phyloP scores from a whole-genome alignment of 345 rosid species.

The Lepidium aucheri region DNA sequence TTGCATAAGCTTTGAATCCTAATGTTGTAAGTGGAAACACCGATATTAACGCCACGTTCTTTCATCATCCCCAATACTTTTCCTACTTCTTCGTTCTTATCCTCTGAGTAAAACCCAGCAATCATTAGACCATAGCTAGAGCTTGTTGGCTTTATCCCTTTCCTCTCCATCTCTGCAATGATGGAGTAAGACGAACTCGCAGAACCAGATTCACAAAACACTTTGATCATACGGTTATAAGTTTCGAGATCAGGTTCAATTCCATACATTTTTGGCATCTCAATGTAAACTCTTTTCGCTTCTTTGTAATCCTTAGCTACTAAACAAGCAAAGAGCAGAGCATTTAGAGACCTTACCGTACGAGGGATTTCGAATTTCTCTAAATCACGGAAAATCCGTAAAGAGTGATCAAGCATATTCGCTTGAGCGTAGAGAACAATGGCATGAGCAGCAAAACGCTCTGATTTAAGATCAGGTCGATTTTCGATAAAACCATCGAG shows the following conservation, averaged over 20 bases:
- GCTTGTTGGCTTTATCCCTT: slow-evolving; percentile 41
- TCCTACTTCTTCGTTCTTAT: slow-evolving; percentile 62
- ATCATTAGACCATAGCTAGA: slow-evolving; percentile 46
- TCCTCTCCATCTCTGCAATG: slow-evolving; percentile 70
- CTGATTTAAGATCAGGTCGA: slow-evolving; percentile 57
- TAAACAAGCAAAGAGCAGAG: slow-evolving; percentile 55
- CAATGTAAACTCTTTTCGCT: slow-evolving; percentile 53
- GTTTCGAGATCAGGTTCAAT: slow-evolving; percentile 62
- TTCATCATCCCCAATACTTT: slow-evolving; percentile 58
- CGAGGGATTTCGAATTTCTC: slow-evolving; percentile 35
- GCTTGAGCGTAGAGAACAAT: slow-evolving; percentile 76
- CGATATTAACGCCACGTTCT: slow-evolving; percentile 31
- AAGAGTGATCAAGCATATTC: slow-evolving; percentile 57
- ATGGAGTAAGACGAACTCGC: slow-evolving; percentile 55
- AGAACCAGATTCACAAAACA: slow-evolving; percentile 59
- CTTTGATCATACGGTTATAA: slow-evolving; percentile 51
- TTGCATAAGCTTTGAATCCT: slow-evolving; percentile 71
- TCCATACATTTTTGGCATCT: slow-evolving; percentile 43
- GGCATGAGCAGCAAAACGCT: slow-evolving; percentile 53
- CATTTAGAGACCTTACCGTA: slow-evolving; percentile 52
- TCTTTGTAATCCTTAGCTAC: slow-evolving; percentile 51
- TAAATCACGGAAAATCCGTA: slow-evolving; percentile 42
- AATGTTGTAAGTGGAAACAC: slow-evolving; percentile 42
- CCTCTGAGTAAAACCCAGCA: slow-evolving; percentile 65
- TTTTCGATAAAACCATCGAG: slow-evolving; percentile 47